phyloP scores from a whole-genome alignment of 2,329 filamentous ascomycete genomes.

The Trichophyton verrucosum region DNA sequence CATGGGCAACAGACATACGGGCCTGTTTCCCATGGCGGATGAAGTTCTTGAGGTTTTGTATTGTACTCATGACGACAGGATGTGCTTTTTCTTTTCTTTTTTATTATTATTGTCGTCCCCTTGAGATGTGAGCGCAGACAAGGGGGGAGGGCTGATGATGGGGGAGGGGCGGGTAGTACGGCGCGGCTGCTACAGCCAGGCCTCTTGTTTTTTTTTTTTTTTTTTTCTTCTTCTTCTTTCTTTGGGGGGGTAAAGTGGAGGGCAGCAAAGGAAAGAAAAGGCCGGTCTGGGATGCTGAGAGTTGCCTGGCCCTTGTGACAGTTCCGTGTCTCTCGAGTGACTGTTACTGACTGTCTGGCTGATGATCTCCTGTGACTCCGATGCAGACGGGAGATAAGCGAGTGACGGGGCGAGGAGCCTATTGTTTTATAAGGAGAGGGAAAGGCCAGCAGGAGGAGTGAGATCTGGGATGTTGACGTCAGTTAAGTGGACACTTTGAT shows the following conservation, averaged over 20 bases:
- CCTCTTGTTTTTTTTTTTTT: neutral
- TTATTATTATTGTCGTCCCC: too few relatives aligned
- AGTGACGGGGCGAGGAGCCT: neutral
- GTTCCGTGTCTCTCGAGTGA: neutral
- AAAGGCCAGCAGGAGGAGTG: neutral
- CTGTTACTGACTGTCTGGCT: neutral
- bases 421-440: neutral
- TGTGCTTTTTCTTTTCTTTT: neutral
- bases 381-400: neutral
- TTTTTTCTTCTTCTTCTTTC: neutral
- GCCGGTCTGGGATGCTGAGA: neutral
- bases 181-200: neutral
- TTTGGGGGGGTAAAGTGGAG: neutral
- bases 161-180: neutral
- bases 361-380: neutral
- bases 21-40: slow-evolving; percentile 97
- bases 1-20: slow-evolving; percentile 51
- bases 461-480: slow-evolving; percentile 3
- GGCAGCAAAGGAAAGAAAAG: too few relatives aligned
- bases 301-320: neutral
- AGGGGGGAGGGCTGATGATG: neutral
- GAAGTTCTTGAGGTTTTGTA: slow-evolving; percentile 96
- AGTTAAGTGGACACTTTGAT: neutral
- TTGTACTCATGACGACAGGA: slow-evolving; percentile 46
- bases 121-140: neutral